Percentiles rank a stretch among this genome's conserved stretches.
Conservation (phyloP, 306 rosid genomes). For the Vachellia collinsii region DNA sequence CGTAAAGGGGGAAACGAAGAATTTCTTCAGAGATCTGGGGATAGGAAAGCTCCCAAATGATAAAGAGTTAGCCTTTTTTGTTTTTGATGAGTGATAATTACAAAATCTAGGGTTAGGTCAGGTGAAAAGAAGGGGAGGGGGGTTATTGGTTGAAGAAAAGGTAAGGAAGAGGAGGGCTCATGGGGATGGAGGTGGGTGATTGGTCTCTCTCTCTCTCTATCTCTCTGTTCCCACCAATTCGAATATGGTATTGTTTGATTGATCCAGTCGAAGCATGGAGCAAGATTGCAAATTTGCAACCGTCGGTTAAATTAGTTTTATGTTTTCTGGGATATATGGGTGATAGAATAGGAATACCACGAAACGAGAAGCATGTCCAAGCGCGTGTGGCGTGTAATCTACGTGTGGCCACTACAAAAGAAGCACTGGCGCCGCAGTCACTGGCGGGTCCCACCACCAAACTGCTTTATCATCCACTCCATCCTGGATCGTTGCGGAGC, state of each 20-base stretch:
- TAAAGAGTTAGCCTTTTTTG: not conserved
- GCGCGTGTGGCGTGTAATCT: constrained; percentile 17
- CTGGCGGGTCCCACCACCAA: constrained; percentile 16
- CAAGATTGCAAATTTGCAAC: constrained; percentile 24
- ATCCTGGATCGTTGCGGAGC: not conserved
- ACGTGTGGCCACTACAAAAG: constrained; percentile 28
- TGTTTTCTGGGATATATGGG: not conserved
- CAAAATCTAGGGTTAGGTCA: constrained; percentile 42
- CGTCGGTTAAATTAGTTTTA: constrained; percentile 28
- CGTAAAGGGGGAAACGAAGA: not conserved
- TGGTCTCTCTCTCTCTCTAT: constrained; percentile 35
- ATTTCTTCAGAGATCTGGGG: constrained; percentile 45
- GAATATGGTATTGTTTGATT: constrained; percentile 14
- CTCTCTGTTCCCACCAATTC: not conserved
- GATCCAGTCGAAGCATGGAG: constrained; percentile 31
- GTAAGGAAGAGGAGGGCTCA: not conserved
- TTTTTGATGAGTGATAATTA: not conserved
- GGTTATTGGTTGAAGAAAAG: not conserved
- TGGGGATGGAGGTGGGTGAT: constrained; percentile 16
- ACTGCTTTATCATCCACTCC: constrained; percentile 32
- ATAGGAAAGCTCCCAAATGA: not conserved
- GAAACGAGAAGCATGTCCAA: not conserved
- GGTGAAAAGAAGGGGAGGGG: not conserved
- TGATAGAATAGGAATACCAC: not conserved
- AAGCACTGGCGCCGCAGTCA: not conserved